These are phyloP conservation scores for Parastagonospora nodorum DNA, from an alignment of 2,329 filamentous ascomycete species.

Conservation along the genomic window DNA sequence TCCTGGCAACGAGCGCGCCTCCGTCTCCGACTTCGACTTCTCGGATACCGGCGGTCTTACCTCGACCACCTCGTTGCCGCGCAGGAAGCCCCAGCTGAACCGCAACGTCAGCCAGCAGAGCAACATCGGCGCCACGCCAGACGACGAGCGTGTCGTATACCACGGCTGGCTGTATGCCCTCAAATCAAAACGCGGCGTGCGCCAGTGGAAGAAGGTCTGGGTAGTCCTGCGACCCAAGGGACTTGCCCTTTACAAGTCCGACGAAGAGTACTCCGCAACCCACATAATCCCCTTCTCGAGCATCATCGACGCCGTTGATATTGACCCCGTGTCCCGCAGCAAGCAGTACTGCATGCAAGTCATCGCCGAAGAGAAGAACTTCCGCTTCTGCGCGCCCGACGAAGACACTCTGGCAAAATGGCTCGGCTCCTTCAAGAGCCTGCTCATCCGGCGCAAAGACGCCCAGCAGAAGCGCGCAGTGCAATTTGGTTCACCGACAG, in stretches of 20 bases:
- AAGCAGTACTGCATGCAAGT: constrained; percentile 89
- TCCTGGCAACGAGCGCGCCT: constrained; percentile 72
- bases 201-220: constrained; percentile 96
- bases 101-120: constrained; percentile 69
- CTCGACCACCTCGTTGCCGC: constrained; percentile 53
- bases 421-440: constrained; percentile 88
- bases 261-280: constrained; percentile 83
- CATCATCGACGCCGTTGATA: constrained; percentile 89
- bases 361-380: constrained; percentile 82
- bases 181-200: constrained; percentile 79
- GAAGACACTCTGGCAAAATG: constrained; percentile 85
- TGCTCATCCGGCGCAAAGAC: constrained; percentile 73
- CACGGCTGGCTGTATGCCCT: constrained; percentile 89
- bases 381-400: constrained; percentile 63
- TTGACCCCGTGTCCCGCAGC: constrained; percentile 82
- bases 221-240: constrained; percentile 84
- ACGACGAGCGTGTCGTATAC: constrained; percentile 88
- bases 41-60: constrained; percentile 69
- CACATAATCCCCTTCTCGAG: constrained; percentile 78
- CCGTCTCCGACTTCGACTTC: constrained; percentile 87
- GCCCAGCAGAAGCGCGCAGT: constrained; percentile 30
- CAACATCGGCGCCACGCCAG: constrained; percentile 52
- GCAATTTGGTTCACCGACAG: constrained; percentile 13
- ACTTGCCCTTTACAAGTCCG: constrained; percentile 90
- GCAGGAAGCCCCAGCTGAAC: constrained; percentile 22